Evolutionary conservation across 2,329 filamentous ascomycete genomes (phyloP), one percentile per base, ranked within the genome.

Genomic region (Plectosphaerella cucumerina): DNA sequence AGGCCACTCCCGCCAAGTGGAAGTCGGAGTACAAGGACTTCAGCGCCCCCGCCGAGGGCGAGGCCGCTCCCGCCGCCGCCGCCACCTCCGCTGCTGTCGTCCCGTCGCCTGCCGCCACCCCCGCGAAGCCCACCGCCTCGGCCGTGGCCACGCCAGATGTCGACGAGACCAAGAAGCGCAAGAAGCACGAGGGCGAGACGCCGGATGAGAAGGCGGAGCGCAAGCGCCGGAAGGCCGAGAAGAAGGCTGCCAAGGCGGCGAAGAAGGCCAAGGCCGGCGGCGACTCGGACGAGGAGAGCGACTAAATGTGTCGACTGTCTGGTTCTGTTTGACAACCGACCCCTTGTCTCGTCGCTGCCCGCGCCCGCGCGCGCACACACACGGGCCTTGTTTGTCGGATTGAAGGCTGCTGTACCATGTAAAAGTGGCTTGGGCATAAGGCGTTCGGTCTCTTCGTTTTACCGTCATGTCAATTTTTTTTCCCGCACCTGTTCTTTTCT

Each of bases 1-100:
- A 97, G 70, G 84, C 86, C 58, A 99, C 94, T 5, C 94, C 94
- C 22, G 85, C 91, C 62, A 90, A 94, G 74, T 99, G 94, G 94
- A 91, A 89, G 61, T 74, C 82, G 35, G 88, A 89, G 59, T 99
- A 99, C 81, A 93, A 91, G 73, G 94, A 97, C 76, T 96, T 85
- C 76, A 85, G 81, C 64, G 80, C 81, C 39, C 75, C 79, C 15
- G 69, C 74, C 48, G 72, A 71, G 45, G 71, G 68, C 44, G 67
- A 71, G 18, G 69, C 75, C 12, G 66, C 72, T 8, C 67, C 70
- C 6, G 70, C 75, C 0, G 72, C 75, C 34, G 68, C 76, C 34
- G 65, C 73, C 18, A 65, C 72, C 52, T 71, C 78, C 51, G 64
- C 70, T 12, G 70, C 76, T 56, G 69, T 72, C 50, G 70, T 73